phyloP scores from a whole-genome alignment of 2,329 filamentous ascomycete genomes.

The Coniochaeta hoffmannii region DNA sequence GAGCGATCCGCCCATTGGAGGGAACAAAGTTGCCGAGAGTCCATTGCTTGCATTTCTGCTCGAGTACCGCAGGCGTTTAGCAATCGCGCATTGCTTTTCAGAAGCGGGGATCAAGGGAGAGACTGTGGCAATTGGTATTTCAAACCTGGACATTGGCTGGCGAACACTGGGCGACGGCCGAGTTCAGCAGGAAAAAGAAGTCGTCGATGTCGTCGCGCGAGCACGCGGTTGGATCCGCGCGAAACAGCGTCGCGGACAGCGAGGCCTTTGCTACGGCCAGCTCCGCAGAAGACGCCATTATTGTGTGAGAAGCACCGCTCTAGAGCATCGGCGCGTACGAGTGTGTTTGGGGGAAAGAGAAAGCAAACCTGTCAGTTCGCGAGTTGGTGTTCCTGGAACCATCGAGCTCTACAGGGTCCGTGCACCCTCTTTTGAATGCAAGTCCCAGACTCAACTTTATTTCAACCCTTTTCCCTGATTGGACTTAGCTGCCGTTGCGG shows the following conservation, averaged over 20 bases:
- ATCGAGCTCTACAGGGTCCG: no score
- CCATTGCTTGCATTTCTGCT: constrained; percentile 84
- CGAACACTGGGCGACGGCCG: constrained; percentile 63
- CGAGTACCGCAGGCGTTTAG: constrained; percentile 29
- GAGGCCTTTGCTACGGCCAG: constrained; percentile 73
- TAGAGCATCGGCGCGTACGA: no score
- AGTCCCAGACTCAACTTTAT: no score
- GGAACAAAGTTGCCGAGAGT: constrained; percentile 64
- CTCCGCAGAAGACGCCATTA: constrained; percentile 61
- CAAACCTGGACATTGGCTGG: constrained; percentile 85
- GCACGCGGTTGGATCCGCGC: constrained; percentile 64
- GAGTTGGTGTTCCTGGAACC: no score
- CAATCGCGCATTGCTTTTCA: constrained; percentile 15
- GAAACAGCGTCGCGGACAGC: constrained; percentile 66
- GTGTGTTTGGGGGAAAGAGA: neutral
- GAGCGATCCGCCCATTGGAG: constrained; percentile 57
- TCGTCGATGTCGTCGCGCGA: constrained; percentile 61
- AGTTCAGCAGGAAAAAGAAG: constrained; percentile 60
- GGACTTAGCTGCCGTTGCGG: no score
- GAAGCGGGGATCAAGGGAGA: constrained; percentile 4
- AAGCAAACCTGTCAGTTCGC: no score
- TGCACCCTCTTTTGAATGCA: no score
- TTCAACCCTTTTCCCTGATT: no score
- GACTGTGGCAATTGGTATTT: constrained; percentile 25
- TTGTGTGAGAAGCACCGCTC: neutral